Conservation (phyloP, 2,329 filamentous ascomycete genomes). For the Botryotinia narcissicola region DNA sequence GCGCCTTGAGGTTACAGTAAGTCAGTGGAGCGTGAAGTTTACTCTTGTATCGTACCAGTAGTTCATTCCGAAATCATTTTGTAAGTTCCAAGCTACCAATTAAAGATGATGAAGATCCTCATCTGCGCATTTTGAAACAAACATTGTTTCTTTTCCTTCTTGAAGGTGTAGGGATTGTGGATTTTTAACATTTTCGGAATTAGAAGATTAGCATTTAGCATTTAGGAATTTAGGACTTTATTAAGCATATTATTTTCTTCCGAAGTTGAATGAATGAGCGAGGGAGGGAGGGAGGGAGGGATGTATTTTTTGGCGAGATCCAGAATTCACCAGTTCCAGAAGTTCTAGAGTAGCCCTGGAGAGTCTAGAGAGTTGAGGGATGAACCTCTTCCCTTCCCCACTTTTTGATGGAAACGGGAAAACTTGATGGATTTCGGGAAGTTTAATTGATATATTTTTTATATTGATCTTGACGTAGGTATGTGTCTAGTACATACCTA, state of each 20-base stretch:
- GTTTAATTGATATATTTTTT: neutral
- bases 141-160: neutral
- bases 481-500: too few relatives aligned
- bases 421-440: neutral
- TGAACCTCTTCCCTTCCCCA: neutral
- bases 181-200: neutral
- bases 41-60: too few relatives aligned
- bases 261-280: neutral
- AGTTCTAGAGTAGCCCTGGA: neutral
- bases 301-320: neutral
- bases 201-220: neutral
- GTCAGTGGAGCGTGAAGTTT: neutral
- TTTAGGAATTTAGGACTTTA: neutral
- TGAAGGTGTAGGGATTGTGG: neutral
- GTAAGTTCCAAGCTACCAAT: neutral
- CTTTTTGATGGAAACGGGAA: neutral
- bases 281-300: too few relatives aligned
- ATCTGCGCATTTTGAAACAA: neutral
- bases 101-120: neutral
- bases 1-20: neutral
- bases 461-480: neutral
- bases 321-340: neutral
- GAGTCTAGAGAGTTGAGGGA: neutral
- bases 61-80: neutral
- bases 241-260: conserved; percentile 10